Evolutionary conservation across 2,329 filamentous ascomycete species (phyloP).

Genomic region (Calonectria leucothoes): DNA sequence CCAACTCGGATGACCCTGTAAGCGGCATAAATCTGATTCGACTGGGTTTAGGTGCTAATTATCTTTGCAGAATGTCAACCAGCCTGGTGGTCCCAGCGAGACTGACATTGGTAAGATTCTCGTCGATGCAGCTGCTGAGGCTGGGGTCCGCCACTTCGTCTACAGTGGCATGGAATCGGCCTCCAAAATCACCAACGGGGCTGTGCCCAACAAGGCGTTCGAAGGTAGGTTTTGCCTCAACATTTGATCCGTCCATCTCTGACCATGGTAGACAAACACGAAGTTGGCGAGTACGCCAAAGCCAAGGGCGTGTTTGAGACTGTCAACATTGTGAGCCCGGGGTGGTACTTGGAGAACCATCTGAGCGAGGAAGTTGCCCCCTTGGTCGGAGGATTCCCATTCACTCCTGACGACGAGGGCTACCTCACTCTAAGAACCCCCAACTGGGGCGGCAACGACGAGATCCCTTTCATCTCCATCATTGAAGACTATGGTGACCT

Average conservation of each 20-base stretch:
- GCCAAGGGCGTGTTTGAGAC: constrained; percentile 46
- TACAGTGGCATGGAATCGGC: constrained; percentile 50
- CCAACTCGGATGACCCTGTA: constrained; percentile 47
- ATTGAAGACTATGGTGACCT: constrained; percentile 57
- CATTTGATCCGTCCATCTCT: neutral
- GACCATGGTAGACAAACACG: constrained; percentile 48
- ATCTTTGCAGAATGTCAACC: constrained; percentile 34
- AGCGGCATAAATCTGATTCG: neutral
- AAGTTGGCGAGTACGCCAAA: constrained; percentile 51
- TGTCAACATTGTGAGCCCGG: constrained; percentile 49
- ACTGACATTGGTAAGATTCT: constrained; percentile 49
- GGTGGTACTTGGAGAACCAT: constrained; percentile 58
- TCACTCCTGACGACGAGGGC: constrained; percentile 47
- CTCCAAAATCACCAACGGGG: constrained; percentile 47
- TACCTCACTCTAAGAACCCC: constrained; percentile 50
- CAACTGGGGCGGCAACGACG: constrained; percentile 50
- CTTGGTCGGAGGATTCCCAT: constrained; percentile 55
- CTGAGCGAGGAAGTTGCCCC: constrained; percentile 47
- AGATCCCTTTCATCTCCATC: constrained; percentile 53
- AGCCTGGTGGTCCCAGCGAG: constrained; percentile 44
- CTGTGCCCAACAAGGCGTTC: constrained; percentile 44
- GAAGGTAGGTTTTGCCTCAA: constrained; percentile 43
- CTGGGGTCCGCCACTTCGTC: constrained; percentile 49
- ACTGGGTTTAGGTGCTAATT: constrained; percentile 10
- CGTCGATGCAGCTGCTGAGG: constrained; percentile 47